Evolutionary conservation across 305 asterid species (phyloP), one percentile per base, ranked within the genome.

Genomic region (Fraxinus sp.): DNA sequence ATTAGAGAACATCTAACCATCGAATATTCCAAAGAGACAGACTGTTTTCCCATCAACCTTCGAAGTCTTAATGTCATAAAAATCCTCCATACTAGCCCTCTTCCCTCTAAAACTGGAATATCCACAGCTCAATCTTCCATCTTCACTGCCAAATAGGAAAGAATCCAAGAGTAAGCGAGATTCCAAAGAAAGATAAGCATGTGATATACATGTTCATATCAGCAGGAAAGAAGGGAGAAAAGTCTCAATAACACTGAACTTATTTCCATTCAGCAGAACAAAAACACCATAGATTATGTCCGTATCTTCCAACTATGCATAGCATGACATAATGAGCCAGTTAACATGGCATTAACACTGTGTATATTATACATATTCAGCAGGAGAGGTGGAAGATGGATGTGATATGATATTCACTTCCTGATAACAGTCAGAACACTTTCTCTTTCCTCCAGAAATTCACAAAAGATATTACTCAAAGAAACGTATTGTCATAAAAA

Each of bases 11-110:
- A 76, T 84, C 93, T 87, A 84, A 97, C 99, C 99, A 35, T 97
- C 99, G 90, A 97, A 97, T 89, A 97, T 93, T 83, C 99, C 99
- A 74, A 97, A 97, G 86, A 97, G 92, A 87, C 87, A 92, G 83
- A 93, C 94, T 78, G 97, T 78, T 81, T 91, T 84, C 68, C 94
- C 99, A 83, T 91, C 96, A 87, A 95, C 85, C 83, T 88, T 82
- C 79, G 97, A 87, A 83, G 91, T 89, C 91, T 93, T 95, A 71
- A 92, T 92, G 88, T 95, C 99, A 84, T 88, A 97, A 82, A 93
- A 97, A 85, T 97, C 99, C 93, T 97, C 99, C 99, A 97, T 95
- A 93, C 87, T 95, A 75, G 94, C 92, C 87, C 99, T 92, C 89
- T 93, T 97, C 78, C 99, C 99, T 89, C 98, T 92, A 85, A 92